Evolutionary conservation across 371 early-diverging fungal species (phyloP).

Genomic region (Saksenaea vasiformis): DNA sequence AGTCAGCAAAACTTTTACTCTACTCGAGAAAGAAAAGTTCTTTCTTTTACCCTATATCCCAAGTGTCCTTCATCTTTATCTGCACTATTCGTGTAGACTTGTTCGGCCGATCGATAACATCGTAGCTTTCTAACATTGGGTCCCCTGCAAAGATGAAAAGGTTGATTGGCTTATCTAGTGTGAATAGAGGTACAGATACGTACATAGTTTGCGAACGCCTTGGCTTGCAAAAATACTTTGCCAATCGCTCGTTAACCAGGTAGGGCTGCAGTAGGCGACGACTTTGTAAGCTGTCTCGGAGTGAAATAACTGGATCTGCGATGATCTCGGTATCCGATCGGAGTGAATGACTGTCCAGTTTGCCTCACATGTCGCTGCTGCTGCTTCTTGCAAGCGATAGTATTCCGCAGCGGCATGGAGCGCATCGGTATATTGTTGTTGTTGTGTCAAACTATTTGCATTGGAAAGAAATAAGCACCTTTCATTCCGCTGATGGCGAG

Average conservation of each 20-base stretch:
- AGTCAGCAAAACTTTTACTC: not conserved
- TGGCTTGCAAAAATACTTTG: not conserved
- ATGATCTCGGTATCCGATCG: not conserved
- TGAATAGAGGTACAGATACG: not conserved
- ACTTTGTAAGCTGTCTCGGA: not conserved
- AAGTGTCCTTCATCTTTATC: not conserved
- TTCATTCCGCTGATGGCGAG: not conserved
- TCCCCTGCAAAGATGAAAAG: not conserved
- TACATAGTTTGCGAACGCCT: not conserved
- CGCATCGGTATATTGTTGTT: not conserved
- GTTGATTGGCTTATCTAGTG: not conserved
- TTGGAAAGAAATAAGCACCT: not conserved
- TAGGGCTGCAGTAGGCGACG: not conserved
- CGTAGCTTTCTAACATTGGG: not conserved
- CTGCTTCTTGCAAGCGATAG: not conserved
- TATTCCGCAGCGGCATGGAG: not conserved
- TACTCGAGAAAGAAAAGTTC: not conserved
- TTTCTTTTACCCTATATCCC: conserved; percentile 3
- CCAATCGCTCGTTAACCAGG: not conserved
- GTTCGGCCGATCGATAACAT: not conserved
- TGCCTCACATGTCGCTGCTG: not conserved
- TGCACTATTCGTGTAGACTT: not conserved
- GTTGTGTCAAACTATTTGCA: not conserved
- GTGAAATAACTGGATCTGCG: not conserved
- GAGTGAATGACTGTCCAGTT: not conserved